Base-by-base conservation (phyloP, 2,329 filamentous ascomycete genomes). In the Aspergillus brasiliensis region DNA sequence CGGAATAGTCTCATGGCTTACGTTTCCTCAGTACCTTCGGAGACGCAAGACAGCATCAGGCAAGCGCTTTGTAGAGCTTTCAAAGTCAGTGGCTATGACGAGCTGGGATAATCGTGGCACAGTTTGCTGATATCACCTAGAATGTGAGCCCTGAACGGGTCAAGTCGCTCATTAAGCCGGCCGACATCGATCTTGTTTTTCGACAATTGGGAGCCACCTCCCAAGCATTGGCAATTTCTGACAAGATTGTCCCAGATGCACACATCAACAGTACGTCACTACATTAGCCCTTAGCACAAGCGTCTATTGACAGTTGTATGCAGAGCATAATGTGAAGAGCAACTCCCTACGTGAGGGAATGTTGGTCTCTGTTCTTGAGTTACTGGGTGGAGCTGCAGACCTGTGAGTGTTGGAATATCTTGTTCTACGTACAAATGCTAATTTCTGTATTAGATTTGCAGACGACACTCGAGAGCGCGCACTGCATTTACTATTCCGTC, bases 61-160 rank as follows among this genome's bases (percentile, higher is more conserved):
- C 73, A 81, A 57, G 84, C 88, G 60, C 92, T 91, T 70, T 78
- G 82, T 57, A 81, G 82, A 52, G 69, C 77, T 47, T 73, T 91
- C 3, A 75, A 84, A 55, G 75, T 79, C 34, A 70, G 77, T 52
- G 82, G 80, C 63, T 0, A 49, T 21, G 8, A 23, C 40, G 28
- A 46, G 23, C 60, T n/a, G 21, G 8, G 25, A 28, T 37, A 1
- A 48, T 15, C 23, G 5, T 7, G 10, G n/a, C 13, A 3, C 11
- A 23, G 11, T 8, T 19, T 11, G 19, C 27, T 37, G 70, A 28
- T n/a, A n/a, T 7, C 15, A 19, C 31, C 23, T 25, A 78, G 75
- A 60, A 67, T 59, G 59, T 63, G 17, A 59, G 68, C 25, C 55
- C 65, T 13, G 58, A 75, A 47, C 72, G 74, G n/a, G 59, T 78